phyloP scores from a whole-genome alignment of 2,329 filamentous ascomycete species.

The Blastomyces parvus region DNA sequence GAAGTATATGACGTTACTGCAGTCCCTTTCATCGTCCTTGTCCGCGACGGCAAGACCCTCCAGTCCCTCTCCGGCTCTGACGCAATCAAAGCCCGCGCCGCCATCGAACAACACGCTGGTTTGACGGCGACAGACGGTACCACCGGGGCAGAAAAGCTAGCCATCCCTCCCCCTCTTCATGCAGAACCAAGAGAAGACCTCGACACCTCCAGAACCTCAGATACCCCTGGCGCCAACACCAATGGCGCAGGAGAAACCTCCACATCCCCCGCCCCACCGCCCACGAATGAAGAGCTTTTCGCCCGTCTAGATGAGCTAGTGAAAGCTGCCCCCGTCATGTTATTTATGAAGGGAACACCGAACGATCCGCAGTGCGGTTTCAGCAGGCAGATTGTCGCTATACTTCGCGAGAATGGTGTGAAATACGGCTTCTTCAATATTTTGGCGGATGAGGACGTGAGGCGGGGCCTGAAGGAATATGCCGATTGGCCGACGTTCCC shows the following conservation, averaged over 20 bases:
- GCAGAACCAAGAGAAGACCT: slow-evolving; percentile 29
- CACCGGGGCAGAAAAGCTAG: slow-evolving; percentile 26
- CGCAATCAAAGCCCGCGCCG: slow-evolving; percentile 70
- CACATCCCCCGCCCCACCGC: slow-evolving; percentile 36
- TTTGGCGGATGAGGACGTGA: slow-evolving; percentile 89
- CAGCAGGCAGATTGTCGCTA: slow-evolving; percentile 74
- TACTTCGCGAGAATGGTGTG: slow-evolving; percentile 79
- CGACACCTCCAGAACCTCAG: slow-evolving; percentile 20
- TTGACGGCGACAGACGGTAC: slow-evolving; percentile 25
- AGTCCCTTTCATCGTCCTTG: slow-evolving; percentile 81
- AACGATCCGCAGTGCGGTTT: slow-evolving; percentile 85
- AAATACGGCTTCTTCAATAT: slow-evolving; percentile 99
- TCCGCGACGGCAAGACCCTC: slow-evolving; percentile 63
- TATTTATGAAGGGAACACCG: slow-evolving; percentile 98
- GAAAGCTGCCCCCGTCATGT: slow-evolving; percentile 92
- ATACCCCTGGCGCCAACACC: slow-evolving; percentile 25
- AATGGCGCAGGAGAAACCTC: slow-evolving; percentile 19
- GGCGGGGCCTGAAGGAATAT: slow-evolving; percentile 91
- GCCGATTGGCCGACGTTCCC: slow-evolving; percentile 99
- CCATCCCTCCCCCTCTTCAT: slow-evolving; percentile 33
- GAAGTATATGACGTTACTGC: slow-evolving; percentile 91
- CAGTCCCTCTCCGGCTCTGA: slow-evolving; percentile 87
- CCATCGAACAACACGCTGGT: slow-evolving; percentile 73
- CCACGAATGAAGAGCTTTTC: slow-evolving; percentile 74
- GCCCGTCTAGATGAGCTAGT: slow-evolving; percentile 74